phyloP scores from a whole-genome alignment of 176 grass and related monocot genomes.

The Aegilops longissima region DNA sequence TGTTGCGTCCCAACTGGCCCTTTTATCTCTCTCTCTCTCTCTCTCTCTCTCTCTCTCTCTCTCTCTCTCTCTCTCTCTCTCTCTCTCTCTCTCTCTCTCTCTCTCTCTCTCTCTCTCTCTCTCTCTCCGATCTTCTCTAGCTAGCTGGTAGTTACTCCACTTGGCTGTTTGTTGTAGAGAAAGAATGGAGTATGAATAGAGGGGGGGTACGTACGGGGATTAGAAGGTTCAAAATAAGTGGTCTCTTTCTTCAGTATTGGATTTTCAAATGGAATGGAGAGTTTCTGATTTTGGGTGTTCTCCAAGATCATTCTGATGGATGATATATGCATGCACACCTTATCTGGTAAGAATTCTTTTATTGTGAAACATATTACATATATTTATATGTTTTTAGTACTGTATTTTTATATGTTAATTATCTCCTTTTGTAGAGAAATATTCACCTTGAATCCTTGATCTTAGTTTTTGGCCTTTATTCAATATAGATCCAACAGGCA shows the following conservation, averaged over 20 bases:
- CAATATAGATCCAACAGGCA: too few relatives aligned
- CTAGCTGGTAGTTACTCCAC: not conserved
- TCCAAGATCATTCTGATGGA: not conserved
- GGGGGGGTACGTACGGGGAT: not conserved
- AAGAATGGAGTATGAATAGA: constrained; percentile 27
- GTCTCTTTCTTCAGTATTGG: constrained; percentile 24
- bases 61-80: too few relatives aligned
- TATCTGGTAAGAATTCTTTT: not conserved
- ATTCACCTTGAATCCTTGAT: not conserved
- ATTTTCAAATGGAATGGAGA: not conserved
- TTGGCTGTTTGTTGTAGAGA: constrained; percentile 36
- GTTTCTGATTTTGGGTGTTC: not conserved
- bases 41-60: too few relatives aligned
- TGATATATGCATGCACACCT: not conserved
- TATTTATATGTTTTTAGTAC: not conserved
- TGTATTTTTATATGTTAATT: not conserved
- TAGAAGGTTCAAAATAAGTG: constrained; percentile 4
- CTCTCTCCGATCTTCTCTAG: not conserved
- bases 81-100: too few relatives aligned
- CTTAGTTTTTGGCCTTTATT: too few relatives aligned
- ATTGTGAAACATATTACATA: not conserved
- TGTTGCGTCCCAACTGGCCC: not conserved
- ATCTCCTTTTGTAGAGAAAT: not conserved
- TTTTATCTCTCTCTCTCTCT: not conserved
- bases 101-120: not conserved